Evolutionary conservation across 2,329 filamentous ascomycete genomes (phyloP).

Genomic region (Monilinia fructigena): DNA sequence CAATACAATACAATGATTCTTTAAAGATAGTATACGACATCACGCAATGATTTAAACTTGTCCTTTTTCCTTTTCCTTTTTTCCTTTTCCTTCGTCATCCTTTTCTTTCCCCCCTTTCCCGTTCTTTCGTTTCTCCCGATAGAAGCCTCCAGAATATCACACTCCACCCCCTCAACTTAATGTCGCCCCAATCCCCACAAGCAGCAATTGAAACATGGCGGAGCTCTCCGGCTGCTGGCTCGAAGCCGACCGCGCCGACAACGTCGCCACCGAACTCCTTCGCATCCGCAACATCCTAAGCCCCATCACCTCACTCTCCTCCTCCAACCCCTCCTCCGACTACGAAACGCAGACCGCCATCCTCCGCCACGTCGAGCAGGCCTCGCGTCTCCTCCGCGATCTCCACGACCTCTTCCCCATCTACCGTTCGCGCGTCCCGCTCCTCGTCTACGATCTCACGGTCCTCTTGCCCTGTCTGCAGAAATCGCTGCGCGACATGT

Average conservation of each 20-base stretch:
- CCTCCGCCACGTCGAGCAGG: constrained; percentile 40
- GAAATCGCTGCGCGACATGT: constrained; percentile 54
- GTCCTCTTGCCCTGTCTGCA: constrained; percentile 56
- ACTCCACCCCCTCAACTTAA: constrained; percentile 31
- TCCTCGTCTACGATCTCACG: constrained; percentile 56
- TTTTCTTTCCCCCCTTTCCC: no score
- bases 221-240: constrained; percentile 48
- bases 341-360: constrained; percentile 48
- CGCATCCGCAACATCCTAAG: constrained; percentile 50
- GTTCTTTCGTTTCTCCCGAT: neutral
- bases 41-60: neutral
- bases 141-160: neutral
- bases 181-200: constrained; percentile 30
- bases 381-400: constrained; percentile 51
- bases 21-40: neutral
- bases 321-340: neutral
- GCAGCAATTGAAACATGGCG: constrained; percentile 32
- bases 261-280: constrained; percentile 49
- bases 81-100: neutral
- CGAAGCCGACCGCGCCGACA: constrained; percentile 54
- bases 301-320: constrained; percentile 34
- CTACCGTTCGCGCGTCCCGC: constrained; percentile 50
- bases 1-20: neutral
- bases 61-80: neutral
- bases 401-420: constrained; percentile 55